Evolutionary conservation across 2,329 filamentous ascomycete genomes (phyloP).

Genomic region (Fusarium abutilonis): DNA sequence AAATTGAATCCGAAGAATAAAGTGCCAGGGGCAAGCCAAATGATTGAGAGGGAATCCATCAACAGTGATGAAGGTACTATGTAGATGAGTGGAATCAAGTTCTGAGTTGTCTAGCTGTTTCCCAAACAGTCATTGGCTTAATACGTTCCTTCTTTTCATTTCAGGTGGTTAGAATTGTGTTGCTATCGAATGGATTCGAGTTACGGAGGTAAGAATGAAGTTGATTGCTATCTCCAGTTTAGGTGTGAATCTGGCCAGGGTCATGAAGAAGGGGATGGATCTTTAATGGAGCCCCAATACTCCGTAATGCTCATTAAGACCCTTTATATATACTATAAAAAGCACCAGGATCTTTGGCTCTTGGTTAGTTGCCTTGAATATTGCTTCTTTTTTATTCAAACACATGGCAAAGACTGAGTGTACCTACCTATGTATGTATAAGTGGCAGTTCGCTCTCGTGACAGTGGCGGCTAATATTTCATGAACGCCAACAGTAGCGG

Average conservation of each 20-base stretch:
- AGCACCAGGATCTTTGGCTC: too few species aligned
- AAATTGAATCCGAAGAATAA: not conserved
- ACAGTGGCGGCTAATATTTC: slow-evolving; percentile 21
- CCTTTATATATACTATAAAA: not conserved
- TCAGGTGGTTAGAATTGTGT: not conserved
- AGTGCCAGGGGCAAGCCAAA: slow-evolving; percentile 4
- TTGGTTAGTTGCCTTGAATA: too few species aligned
- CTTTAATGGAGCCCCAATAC: slow-evolving; percentile 6
- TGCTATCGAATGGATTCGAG: not conserved
- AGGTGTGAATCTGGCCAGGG: slow-evolving; percentile 8
- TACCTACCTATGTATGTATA: too few species aligned
- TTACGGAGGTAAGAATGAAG: not conserved
- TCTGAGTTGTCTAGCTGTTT: not conserved
- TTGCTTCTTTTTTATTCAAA: too few species aligned
- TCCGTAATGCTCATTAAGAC: not conserved
- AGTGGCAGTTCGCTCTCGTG: slow-evolving; percentile 4
- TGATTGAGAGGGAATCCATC: not conserved
- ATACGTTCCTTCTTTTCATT: slow-evolving; percentile 8
- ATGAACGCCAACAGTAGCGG: slow-evolving; percentile 24
- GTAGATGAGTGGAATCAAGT: not conserved
- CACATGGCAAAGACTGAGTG: not conserved
- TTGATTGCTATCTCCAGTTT: slow-evolving; percentile 20
- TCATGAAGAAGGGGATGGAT: slow-evolving; percentile 3
- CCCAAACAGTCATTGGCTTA: not conserved
- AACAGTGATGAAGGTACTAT: slow-evolving; percentile 12